Percentiles rank a stretch among this genome's conserved stretches.
Conservation (phyloP, 306 rosid genomes). For the Cucurbita ficifolia region DNA sequence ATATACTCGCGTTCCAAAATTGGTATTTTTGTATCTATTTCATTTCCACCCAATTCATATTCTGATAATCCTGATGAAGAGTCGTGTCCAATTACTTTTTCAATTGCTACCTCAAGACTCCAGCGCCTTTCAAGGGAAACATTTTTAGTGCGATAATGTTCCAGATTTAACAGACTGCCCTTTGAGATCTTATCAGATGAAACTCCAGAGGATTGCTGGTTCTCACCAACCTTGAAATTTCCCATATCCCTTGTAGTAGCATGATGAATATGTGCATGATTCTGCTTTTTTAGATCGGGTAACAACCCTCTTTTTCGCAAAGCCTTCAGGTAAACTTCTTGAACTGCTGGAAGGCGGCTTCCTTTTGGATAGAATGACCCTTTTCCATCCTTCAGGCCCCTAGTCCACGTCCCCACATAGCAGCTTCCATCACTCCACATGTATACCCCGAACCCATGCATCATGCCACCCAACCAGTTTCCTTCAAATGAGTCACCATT, state of each 20-base stretch:
- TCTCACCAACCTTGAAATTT: slow-evolving; percentile 42
- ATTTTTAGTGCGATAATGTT: slow-evolving; percentile 59
- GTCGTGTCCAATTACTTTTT: slow-evolving; percentile 64
- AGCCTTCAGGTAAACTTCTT: slow-evolving; percentile 82
- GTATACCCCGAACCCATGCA: slow-evolving; percentile 89
- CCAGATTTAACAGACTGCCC: slow-evolving; percentile 60
- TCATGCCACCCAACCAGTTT: slow-evolving; percentile 86
- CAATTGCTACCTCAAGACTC: slow-evolving; percentile 96
- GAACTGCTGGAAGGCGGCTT: slow-evolving; percentile 69
- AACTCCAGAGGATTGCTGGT: slow-evolving; percentile 35
- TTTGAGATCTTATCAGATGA: slow-evolving; percentile 46
- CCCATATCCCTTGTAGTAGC: slow-evolving; percentile 61
- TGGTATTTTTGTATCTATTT: slow-evolving; percentile 34
- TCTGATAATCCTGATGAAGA: slow-evolving; percentile 34
- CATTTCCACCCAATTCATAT: slow-evolving; percentile 30
- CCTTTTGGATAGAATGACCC: slow-evolving; percentile 88
- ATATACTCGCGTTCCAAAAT: slow-evolving; percentile 87
- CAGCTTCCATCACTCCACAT: slow-evolving; percentile 92
- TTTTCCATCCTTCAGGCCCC: slow-evolving; percentile 89
- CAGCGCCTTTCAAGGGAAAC: slow-evolving; percentile 91
- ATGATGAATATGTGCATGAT: slow-evolving; percentile 66
- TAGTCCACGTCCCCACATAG: slow-evolving; percentile 96
- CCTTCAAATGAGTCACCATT: slow-evolving; percentile 91
- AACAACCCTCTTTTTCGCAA: slow-evolving; percentile 84
- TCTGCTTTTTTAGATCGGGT: slow-evolving; percentile 76